phyloP scores from a whole-genome alignment of 345 rosid species.

The Gossypium sturtianum region DNA sequence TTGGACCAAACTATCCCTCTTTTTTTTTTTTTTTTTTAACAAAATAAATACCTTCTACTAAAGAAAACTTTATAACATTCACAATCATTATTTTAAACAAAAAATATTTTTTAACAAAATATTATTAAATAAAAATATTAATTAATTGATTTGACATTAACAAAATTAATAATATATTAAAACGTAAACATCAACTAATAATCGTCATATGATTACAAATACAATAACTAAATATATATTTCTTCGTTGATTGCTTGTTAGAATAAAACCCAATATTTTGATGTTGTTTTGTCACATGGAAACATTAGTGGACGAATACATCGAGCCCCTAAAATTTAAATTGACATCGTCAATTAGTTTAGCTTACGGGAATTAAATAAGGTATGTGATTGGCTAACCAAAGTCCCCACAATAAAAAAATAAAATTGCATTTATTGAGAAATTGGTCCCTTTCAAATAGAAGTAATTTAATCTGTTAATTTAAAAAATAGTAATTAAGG shows the following conservation, averaged over 20 bases:
- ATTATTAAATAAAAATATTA: too few relatives aligned
- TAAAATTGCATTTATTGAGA: background rate
- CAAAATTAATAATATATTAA: background rate
- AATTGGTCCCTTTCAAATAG: too few relatives aligned
- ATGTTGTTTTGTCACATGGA: background rate
- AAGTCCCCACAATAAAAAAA: background rate
- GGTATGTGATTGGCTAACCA: background rate
- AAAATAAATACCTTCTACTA: background rate
- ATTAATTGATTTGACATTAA: too few relatives aligned
- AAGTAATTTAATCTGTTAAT: too few relatives aligned
- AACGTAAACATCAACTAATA: background rate
- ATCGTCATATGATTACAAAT: background rate
- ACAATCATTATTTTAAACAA: too few relatives aligned
- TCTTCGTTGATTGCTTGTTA: background rate
- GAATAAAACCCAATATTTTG: background rate
- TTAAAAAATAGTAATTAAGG: accelerated
- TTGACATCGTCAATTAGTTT: background rate
- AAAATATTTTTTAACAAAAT: too few relatives aligned
- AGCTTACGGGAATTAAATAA: background rate
- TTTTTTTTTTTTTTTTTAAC: too few relatives aligned
- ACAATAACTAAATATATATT: background rate
- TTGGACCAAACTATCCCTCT: constrained; percentile 9
- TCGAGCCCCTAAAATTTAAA: constrained; percentile 15
- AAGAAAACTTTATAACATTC: too few relatives aligned
- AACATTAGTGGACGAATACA: background rate